A percentile compares a stretch with the other conserved stretches of the same genome.
phyloP scores from a whole-genome alignment of 495 filamentous ascomycete genomes.

The Daldinia bambusicola region DNA sequence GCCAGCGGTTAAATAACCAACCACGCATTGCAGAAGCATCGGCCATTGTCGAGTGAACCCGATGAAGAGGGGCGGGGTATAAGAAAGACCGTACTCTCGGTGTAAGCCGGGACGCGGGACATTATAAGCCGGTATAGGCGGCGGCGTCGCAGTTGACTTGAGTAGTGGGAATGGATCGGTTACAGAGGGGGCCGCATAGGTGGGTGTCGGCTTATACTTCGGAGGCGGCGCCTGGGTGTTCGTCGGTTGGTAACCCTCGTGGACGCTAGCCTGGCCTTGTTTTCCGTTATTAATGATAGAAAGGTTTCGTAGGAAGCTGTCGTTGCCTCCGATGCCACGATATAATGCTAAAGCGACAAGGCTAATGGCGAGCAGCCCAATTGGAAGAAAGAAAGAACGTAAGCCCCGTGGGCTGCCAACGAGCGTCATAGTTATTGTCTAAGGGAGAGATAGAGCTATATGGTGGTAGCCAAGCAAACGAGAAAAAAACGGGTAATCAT shows the following conservation, averaged over 20 bases:
- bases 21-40: slow-evolving; percentile 61
- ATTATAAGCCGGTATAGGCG: slow-evolving; percentile 51
- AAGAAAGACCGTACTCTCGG: slow-evolving; percentile 48
- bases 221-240: slow-evolving; percentile 45
- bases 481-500: slow-evolving; percentile 24
- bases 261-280: slow-evolving; percentile 18
- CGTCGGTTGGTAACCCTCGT: slow-evolving; percentile 41
- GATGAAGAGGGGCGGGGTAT: slow-evolving; percentile 62
- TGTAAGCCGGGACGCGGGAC: slow-evolving; percentile 45
- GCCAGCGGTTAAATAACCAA: slow-evolving; percentile 62
- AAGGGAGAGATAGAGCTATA: slow-evolving; percentile 11
- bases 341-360: slow-evolving; percentile 42
- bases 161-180: slow-evolving; percentile 45
- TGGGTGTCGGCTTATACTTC: slow-evolving; percentile 50
- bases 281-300: slow-evolving; percentile 33
- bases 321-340: slow-evolving; percentile 26
- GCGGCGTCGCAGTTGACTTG: slow-evolving; percentile 42
- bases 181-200: slow-evolving; percentile 31
- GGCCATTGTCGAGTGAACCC: slow-evolving; percentile 66
- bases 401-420: slow-evolving; percentile 44
- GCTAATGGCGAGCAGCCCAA: slow-evolving; percentile 36
- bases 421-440: slow-evolving; percentile 33
- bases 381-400: slow-evolving; percentile 39
- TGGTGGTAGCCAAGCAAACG: slow-evolving; percentile 10
- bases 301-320: slow-evolving; percentile 39